Evolutionary conservation across 2,329 filamentous ascomycete genomes (phyloP).

Genomic region (Decorospora gaudefroyi): DNA sequence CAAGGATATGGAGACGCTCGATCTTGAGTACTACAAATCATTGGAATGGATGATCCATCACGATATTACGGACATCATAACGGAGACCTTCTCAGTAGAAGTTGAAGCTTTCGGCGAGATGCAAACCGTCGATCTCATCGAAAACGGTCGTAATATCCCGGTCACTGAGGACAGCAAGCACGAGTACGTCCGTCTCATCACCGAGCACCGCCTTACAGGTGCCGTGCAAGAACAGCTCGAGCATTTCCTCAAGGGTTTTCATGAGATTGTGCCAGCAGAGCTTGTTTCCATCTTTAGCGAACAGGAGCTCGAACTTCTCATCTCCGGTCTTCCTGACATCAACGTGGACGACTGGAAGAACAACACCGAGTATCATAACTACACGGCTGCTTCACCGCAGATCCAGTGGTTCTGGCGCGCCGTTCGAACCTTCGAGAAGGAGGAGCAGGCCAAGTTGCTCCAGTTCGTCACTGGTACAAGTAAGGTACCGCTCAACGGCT

Average conservation of each 20-base stretch:
- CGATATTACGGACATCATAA: slow-evolving; percentile 96
- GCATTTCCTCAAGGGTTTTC: slow-evolving; percentile 91
- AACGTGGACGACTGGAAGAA: slow-evolving; percentile 99
- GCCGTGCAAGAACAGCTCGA: slow-evolving; percentile 95
- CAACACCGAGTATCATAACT: slow-evolving; percentile 98
- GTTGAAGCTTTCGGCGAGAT: slow-evolving; percentile 92
- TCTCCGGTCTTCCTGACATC: slow-evolving; percentile 95
- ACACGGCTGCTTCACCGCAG: slow-evolving; percentile 88
- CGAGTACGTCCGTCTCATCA: slow-evolving; percentile 91
- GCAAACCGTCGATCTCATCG: slow-evolving; percentile 82
- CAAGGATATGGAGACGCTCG: slow-evolving; percentile 99
- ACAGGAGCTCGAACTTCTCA: slow-evolving; percentile 93
- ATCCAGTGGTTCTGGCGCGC: slow-evolving; percentile 99
- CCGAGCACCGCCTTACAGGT: slow-evolving; percentile 88
- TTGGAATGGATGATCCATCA: slow-evolving; percentile 98
- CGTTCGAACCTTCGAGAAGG: slow-evolving; percentile 95
- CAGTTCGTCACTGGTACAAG: slow-evolving; percentile 98
- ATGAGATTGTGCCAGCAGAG: slow-evolving; percentile 95
- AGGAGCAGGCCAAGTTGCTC: slow-evolving; percentile 93
- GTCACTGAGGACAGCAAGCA: slow-evolving; percentile 99
- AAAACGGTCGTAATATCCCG: slow-evolving; percentile 85
- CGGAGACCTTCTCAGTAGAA: slow-evolving; percentile 92
- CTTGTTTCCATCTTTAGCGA: slow-evolving; percentile 98
- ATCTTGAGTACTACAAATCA: slow-evolving; percentile 98
- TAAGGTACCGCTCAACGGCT: slow-evolving; percentile 97